phyloP scores from a whole-genome alignment of 495 filamentous ascomycete species.

The Xylaria bambusicola region DNA sequence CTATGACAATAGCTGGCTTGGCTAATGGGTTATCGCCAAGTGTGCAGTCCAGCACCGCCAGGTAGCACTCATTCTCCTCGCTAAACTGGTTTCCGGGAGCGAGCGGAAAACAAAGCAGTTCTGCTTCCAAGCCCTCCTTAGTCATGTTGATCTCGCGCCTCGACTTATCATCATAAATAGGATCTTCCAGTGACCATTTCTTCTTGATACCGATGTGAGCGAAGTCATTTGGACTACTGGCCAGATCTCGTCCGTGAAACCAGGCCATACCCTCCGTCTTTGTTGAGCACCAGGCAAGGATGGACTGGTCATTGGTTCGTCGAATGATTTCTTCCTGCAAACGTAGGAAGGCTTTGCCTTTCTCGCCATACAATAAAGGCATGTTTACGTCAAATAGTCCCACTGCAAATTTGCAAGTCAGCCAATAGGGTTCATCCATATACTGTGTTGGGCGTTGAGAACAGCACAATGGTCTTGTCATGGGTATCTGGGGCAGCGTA shows the following conservation, averaged over 20 bases:
- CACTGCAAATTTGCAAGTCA: slow-evolving; percentile 20
- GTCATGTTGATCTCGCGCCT: not conserved
- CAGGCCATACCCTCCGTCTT: not conserved
- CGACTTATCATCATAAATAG: not conserved
- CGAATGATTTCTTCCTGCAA: slow-evolving; percentile 37
- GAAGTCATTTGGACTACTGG: not conserved
- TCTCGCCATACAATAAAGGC: slow-evolving; percentile 38
- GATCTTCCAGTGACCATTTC: not conserved
- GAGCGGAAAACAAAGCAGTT: not conserved
- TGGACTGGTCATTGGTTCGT: slow-evolving; percentile 30
- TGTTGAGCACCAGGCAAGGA: slow-evolving; percentile 29
- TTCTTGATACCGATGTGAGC: not conserved
- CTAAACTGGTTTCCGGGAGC: not conserved
- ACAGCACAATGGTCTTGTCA: not conserved
- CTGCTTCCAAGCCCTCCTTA: not conserved
- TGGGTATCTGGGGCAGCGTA: not conserved
- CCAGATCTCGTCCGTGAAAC: not conserved
- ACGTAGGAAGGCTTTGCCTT: slow-evolving; percentile 30
- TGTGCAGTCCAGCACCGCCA: not conserved
- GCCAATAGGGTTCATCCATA: not conserved
- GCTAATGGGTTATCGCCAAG: not conserved
- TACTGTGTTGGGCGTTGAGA: not conserved
- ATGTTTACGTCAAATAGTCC: slow-evolving; percentile 38
- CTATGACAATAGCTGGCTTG: not conserved
- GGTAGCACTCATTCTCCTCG: not conserved